A percentile compares a stretch with the other conserved stretches of the same genome.
Conservation (phyloP, 306 rosid species). For the Chamaecrista fasciculata region DNA sequence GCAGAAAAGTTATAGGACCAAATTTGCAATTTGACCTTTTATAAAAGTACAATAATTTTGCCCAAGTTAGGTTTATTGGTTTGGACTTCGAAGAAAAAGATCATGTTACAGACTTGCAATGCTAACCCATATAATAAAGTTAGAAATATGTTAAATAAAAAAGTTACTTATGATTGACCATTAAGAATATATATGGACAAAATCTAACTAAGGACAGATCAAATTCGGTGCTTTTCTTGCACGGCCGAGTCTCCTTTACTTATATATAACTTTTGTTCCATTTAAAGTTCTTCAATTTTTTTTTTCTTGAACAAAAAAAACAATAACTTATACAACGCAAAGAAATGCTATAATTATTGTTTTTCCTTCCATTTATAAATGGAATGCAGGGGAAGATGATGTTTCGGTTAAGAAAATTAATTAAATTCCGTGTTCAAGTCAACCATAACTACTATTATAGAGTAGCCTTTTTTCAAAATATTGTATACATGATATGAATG, state of each 20-base stretch:
- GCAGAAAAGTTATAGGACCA: too few species aligned
- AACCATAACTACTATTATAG: conserved; percentile 39
- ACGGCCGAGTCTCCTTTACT: conserved; percentile 4
- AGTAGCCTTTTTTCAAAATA: too few species aligned
- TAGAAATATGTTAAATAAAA: too few species aligned
- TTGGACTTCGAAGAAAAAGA: conserved; percentile 10
- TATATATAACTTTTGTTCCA: not conserved
- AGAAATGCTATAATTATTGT: not conserved
- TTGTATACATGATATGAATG: too few species aligned
- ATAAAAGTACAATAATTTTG: not conserved
- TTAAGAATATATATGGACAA: conserved; percentile 2
- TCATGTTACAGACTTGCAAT: too few species aligned
- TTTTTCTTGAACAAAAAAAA: not conserved
- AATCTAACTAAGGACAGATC: not conserved
- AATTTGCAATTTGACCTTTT: too few species aligned
- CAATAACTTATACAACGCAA: too few species aligned
- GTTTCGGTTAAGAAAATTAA: conserved; percentile 7
- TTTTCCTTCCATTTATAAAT: not conserved
- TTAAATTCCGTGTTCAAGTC: conserved; percentile 24
- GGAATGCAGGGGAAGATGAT: conserved; percentile 5
- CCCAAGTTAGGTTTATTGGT: conserved; percentile 3
- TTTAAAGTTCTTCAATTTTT: not conserved
- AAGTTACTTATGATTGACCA: conserved; percentile 5
- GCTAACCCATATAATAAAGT: too few species aligned
- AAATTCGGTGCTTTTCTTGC: conserved; percentile 26